Evolutionary conservation across 2,329 filamentous ascomycete species (phyloP).

Genomic region (Paecilomyces variotii): DNA sequence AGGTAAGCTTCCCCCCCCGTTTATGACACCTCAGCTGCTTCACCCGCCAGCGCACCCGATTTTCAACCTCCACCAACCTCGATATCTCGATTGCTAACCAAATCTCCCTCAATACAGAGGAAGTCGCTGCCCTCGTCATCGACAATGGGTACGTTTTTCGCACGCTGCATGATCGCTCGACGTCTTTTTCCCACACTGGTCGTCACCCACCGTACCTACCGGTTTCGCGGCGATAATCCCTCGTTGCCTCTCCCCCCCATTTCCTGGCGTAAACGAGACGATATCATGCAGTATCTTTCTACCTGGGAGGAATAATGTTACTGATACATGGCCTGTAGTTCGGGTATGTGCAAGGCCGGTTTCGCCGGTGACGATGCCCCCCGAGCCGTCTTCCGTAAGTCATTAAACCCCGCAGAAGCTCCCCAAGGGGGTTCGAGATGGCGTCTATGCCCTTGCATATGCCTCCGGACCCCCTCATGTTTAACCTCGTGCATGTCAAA

Average conservation of each 20-base stretch:
- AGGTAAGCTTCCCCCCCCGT: constrained; percentile 47
- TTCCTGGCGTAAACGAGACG: not conserved
- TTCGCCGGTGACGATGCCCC: constrained; percentile 99
- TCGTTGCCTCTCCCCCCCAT: not conserved
- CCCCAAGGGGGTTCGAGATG: constrained; percentile 3
- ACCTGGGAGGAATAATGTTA: constrained; percentile 4
- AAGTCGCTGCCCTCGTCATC: constrained; percentile 99
- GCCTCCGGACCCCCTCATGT: constrained; percentile 27
- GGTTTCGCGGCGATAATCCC: not conserved
- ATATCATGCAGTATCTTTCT: not conserved
- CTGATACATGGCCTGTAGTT: constrained; percentile 53
- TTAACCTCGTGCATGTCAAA: constrained; percentile 10
- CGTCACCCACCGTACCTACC: not conserved
- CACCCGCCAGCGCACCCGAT: constrained; percentile 10
- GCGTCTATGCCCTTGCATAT: constrained; percentile 22
- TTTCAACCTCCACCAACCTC: constrained; percentile 8
- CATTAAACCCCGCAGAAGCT: constrained; percentile 13
- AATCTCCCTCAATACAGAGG: constrained; percentile 60
- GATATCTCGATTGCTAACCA: constrained; percentile 27
- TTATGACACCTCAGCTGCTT: constrained; percentile 24
- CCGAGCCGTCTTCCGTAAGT: constrained; percentile 99
- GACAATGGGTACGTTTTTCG: constrained; percentile 96
- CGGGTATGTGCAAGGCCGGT: constrained; percentile 99
- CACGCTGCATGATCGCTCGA: constrained; percentile 14
- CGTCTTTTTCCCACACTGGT: not conserved